A percentile compares a stretch with the other conserved stretches of the same genome.
Conservation (phyloP, 2,329 filamentous ascomycete genomes). For the Blastomyces parvus region DNA sequence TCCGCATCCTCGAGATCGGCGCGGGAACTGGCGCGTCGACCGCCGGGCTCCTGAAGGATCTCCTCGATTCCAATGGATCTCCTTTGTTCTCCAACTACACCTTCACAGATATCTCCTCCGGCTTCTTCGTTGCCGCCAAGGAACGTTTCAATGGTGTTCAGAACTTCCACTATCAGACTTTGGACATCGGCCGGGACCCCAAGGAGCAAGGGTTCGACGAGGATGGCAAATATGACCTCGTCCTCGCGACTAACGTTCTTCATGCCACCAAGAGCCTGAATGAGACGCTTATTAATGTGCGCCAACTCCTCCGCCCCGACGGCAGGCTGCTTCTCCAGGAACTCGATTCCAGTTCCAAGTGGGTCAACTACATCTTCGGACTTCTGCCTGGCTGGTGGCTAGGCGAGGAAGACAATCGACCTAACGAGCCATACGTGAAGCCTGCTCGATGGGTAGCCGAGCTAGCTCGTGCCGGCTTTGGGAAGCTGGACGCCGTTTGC, state of each 20-base stretch:
- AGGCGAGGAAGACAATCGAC: constrained; percentile 11
- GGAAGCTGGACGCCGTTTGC: neutral
- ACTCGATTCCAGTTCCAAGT: constrained; percentile 8
- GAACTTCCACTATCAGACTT: neutral
- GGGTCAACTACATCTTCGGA: constrained; percentile 17
- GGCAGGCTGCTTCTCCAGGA: constrained; percentile 17
- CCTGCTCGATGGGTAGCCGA: constrained; percentile 19
- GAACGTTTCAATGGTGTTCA: constrained; percentile 13
- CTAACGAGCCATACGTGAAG: constrained; percentile 9
- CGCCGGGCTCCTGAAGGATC: constrained; percentile 7
- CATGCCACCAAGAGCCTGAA: constrained; percentile 19
- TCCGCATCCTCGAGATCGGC: constrained; percentile 28
- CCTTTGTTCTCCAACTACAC: constrained; percentile 12
- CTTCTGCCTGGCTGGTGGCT: constrained; percentile 15
- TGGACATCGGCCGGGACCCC: constrained; percentile 19
- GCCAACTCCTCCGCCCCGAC: constrained; percentile 15
- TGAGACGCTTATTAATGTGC: constrained; percentile 15
- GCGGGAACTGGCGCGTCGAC: constrained; percentile 27
- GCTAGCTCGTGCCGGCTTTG: constrained; percentile 17
- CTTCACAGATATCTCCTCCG: constrained; percentile 17
- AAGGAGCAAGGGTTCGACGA: constrained; percentile 18
- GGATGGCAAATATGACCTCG: constrained; percentile 18
- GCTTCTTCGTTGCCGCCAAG: constrained; percentile 21
- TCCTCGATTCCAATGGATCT: constrained; percentile 12
- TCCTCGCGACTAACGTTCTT: constrained; percentile 20